Base-by-base conservation (phyloP, 805 yeast genomes). In the Yarrowia divulgata region DNA sequence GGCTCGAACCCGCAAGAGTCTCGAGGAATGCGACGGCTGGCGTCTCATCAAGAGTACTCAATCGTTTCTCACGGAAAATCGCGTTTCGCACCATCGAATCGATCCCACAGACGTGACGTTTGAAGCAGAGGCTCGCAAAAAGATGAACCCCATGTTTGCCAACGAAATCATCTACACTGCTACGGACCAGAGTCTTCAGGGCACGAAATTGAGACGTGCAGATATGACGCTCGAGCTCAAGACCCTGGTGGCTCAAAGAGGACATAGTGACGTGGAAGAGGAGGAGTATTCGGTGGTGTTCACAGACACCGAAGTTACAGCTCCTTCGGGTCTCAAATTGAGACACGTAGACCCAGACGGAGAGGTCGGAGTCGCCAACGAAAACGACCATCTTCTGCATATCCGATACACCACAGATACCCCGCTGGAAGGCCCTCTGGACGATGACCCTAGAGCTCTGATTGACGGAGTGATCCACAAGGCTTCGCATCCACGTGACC, bases 61-160 rank as follows among this genome's bases (percentile, higher is more conserved):
- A 14, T 3, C n/a, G 13, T 12, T 34, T 1, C 18, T 16, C 2
- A 8, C 8, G 8, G 14, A 8, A 7, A n/a, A 32, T 8, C 14
- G 8, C 39, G 19, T 10, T 9, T 10, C 3, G 1, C 37, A 32
- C 3, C 8, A 8, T 2, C 18, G 55, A 8, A 39, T 49, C 14
- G 37, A 16, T 3, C 8, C 55, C 4, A 34, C 37, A n/a, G 23
- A 49, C 14, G 55, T 49, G 19, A 49, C 37, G 14, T 32, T 32
- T 16, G 39, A 32, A 14, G 14, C 10, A 3, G 19, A 49, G 1
- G 14, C n/a, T 3, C 18, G 39, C 18, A 13, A 32, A 9, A 49
- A 49, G 7, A 49, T 49, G 55, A 49, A 32, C 18, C 55, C 55
- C 18, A 16, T 49, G 39, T 49, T 49, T 12, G 14, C 55, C 14